Percentiles rank a stretch among this genome's conserved stretches.
These are phyloP conservation scores for Lipomyces orientalis DNA, from an alignment of 805 yeast genomes.

Conservation along the genomic window DNA sequence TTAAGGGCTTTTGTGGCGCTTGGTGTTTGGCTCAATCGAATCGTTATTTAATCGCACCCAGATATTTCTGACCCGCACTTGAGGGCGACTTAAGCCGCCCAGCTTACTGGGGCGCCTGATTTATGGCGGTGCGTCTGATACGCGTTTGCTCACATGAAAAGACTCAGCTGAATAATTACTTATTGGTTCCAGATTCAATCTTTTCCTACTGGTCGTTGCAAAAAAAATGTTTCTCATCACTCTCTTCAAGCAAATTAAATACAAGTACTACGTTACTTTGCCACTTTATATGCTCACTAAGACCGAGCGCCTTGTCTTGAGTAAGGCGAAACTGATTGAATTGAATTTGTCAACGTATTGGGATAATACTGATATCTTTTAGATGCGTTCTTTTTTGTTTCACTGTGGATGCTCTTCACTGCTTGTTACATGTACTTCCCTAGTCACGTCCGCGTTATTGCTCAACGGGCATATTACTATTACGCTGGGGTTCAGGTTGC, in stretches of 20 bases:
- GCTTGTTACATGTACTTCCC: conserved; percentile 34
- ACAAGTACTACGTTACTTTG: conserved; percentile 34
- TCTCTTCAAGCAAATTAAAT: conserved; percentile 24
- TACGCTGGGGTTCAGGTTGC: conserved; percentile 24
- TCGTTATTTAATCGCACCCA: too few relatives aligned
- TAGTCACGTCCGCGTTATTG: conserved; percentile 31
- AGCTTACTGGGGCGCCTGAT: too few relatives aligned
- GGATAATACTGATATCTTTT: background rate
- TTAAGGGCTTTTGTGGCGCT: background rate
- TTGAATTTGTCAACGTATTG: background rate
- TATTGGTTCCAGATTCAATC: too few relatives aligned
- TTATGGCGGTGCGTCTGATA: too few relatives aligned
- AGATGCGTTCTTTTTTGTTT: conserved; percentile 30
- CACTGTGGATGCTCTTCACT: conserved; percentile 30
- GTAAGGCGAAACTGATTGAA: conserved; percentile 16
- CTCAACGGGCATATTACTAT: conserved; percentile 35
- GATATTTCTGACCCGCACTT: too few relatives aligned
- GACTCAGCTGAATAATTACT: too few relatives aligned
- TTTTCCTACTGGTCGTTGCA: background rate
- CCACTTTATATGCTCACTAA: conserved; percentile 33
- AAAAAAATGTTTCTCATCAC: conserved; percentile 19
- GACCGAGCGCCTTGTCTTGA: conserved; percentile 29
- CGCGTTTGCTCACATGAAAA: too few relatives aligned
- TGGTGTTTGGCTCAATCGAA: too few relatives aligned
- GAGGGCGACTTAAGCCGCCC: too few relatives aligned